Base-by-base conservation (phyloP, 139 green algal species). In the Chlorella vulgaris region DNA sequence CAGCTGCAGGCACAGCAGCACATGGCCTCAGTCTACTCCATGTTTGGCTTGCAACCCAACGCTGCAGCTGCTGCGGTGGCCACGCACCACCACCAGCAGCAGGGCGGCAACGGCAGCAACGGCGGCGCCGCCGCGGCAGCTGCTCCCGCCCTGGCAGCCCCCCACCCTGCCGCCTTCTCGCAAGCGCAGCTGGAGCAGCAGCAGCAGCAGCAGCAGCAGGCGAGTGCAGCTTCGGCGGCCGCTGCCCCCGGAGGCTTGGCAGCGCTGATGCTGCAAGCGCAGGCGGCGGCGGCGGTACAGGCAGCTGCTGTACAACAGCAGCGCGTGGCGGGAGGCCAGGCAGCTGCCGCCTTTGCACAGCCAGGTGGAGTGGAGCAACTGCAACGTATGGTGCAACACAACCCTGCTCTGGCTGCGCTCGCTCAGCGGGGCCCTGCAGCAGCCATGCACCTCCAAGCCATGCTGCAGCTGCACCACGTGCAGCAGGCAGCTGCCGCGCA, bases 1-100 rank as follows among this genome's bases (percentile, higher is more conserved):
- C 51, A 67, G 73, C 73, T 55, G 73, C 43, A 63, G 73, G 55
- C 39, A 31, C 74, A 80, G 55, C 74, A 80, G 55, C 55, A 69
- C 36, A 80, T 80, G 74, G 55, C 74, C 1, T 53, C 74, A 0
- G 38, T 80, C 0, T 80, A 80, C 13, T n/a, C 26, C 26, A 80
- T 80, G 74, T 80, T 80, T 80, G 74, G 74, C 0, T 28, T 80
- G 2, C 55, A 39, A 38, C 55, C 26, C 4, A 24, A 36, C 0
- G 22, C 51, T 19, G 33, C 71, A 1, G 35, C 70, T 1, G 69
- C 69, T 6, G 50, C 36, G 50, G 51, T 18, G 6, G 42, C 43
- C 18, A 58, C 3, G 21, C 24, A 43, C 39, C 24, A 8, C 67
- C 7, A 39, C 67, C 15, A n/a, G n/a, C n/a, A n/a, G n/a, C n/a